Evolutionary conservation across 495 filamentous ascomycete species (phyloP), one percentile per base, ranked within the genome.

Genomic region (Talaromyces stipitatus): DNA sequence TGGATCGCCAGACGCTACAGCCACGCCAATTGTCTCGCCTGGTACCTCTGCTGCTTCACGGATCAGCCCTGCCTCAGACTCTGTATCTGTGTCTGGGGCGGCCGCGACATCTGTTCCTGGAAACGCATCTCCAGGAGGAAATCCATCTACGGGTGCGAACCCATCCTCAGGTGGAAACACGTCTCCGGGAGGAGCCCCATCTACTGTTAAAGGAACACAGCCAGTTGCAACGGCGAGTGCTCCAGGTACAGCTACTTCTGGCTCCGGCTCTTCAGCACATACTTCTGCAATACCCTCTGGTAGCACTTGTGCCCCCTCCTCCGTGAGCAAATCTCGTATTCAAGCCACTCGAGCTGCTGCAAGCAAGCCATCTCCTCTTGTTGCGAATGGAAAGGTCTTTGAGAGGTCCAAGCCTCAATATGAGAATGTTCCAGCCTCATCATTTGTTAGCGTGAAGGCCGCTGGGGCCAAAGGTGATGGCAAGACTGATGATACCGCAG

Each of bases 391-490:
- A 45, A 79, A 77, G 26, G 78, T 87, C 57, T 89, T 86, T 60
- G 79, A 85, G 60, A 77, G 79, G 10, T 81, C 82, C 41, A 87
- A 85, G 74, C 86, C 87, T 9, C 78, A 87, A 22, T 91, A 91
- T 65, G 77, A 80, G 43, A 64, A 64, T 10, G 57, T 76, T n/a
- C 60, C 75, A 1, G 72, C 73, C 4, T 72, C 70, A 0, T 68
- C 65, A 4, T 85, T 87, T 66, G 63, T 91, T 60, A 91, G 86
- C 63, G 85, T 91, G 67, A 90, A 89, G 69, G 72, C 77, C 29
- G 75, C 78, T 10, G 92, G 91, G 43, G 91, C 89, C 61, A 86
- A 84, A 68, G 92, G 92, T 63, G 91, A 85, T 57, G 84, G 83
- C n/a, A 58, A 59, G 0, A 79, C 82, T 1, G 82, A 86, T 54